Evolutionary conservation across 805 yeast genomes (phyloP).

Genomic region (Candida vartiovaarae): DNA sequence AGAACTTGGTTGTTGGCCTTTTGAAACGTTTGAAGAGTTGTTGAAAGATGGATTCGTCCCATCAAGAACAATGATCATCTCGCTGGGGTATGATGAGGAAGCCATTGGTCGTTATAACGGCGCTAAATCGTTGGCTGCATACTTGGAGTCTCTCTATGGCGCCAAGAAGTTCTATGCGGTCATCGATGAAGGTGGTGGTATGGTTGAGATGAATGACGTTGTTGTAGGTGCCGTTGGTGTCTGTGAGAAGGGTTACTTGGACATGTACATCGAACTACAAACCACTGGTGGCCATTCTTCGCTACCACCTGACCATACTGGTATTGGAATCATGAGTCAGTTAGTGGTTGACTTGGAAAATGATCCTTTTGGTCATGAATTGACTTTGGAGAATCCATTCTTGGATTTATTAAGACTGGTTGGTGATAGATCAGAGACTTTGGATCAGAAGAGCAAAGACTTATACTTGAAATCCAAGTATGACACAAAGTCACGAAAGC

Average conservation of each 20-base stretch:
- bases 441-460: constrained; percentile 16
- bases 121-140: constrained; percentile 31
- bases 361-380: constrained; percentile 37
- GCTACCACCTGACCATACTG: constrained; percentile 69
- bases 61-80: constrained; percentile 53
- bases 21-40: constrained; percentile 59
- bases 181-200: constrained; percentile 60
- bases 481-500: constrained; percentile 29
- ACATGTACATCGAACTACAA: constrained; percentile 40
- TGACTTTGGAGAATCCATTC: constrained; percentile 52
- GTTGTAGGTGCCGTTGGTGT: constrained; percentile 38
- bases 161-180: constrained; percentile 50
- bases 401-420: constrained; percentile 34
- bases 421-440: constrained; percentile 5
- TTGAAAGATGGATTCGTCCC: constrained; percentile 46
- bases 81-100: constrained; percentile 81
- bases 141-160: constrained; percentile 51
- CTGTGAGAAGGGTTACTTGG: constrained; percentile 57
- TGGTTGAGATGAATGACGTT: constrained; percentile 20
- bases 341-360: constrained; percentile 49
- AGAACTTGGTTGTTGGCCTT: constrained; percentile 57
- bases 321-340: constrained; percentile 22
- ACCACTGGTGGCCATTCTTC: constrained; percentile 80
- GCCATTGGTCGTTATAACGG: constrained; percentile 42
- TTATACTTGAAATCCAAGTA: constrained; percentile 27